Percentiles rank a stretch among this genome's conserved stretches.
These are phyloP conservation scores for Pseudogymnoascus sp. DNA, from an alignment of 2,329 filamentous ascomycete species.

Conservation along the genomic window DNA sequence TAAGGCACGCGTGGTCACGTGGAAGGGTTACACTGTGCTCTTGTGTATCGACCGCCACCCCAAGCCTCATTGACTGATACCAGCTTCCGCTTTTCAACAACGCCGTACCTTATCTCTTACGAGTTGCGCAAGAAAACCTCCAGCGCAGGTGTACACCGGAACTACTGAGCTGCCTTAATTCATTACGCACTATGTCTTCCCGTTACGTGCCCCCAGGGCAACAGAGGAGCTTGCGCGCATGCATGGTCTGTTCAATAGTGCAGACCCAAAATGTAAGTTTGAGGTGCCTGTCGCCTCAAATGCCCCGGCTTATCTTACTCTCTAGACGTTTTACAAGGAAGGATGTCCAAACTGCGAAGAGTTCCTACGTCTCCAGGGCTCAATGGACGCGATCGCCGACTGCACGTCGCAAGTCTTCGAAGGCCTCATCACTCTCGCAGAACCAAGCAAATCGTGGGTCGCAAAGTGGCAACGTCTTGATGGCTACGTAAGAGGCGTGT, in stretches of 20 bases:
- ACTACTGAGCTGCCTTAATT: not conserved
- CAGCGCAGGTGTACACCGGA: not conserved
- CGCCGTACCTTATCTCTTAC: not conserved
- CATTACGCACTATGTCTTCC: slow-evolving; percentile 31
- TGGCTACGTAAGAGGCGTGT: slow-evolving; percentile 78
- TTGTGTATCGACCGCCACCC: not conserved
- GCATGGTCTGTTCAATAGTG: slow-evolving; percentile 97
- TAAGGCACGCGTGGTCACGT: slow-evolving; percentile 10
- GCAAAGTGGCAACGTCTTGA: slow-evolving; percentile 94
- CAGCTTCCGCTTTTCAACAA: not conserved
- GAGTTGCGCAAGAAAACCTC: not conserved
- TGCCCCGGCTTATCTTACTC: slow-evolving; percentile 11
- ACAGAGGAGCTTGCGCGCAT: slow-evolving; percentile 83
- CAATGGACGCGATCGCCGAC: slow-evolving; percentile 73
- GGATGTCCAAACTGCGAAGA: slow-evolving; percentile 97
- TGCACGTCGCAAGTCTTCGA: slow-evolving; percentile 97
- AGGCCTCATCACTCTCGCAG: slow-evolving; percentile 75
- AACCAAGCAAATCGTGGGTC: slow-evolving; percentile 84
- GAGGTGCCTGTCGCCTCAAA: slow-evolving; percentile 4
- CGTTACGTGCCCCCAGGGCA: slow-evolving; percentile 68
- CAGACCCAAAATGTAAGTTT: slow-evolving; percentile 64
- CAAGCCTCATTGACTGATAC: not conserved
- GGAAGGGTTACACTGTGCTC: not conserved
- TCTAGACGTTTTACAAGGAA: slow-evolving; percentile 71
- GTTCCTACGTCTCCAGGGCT: slow-evolving; percentile 74